Percentiles rank a stretch among this genome's conserved stretches.
phyloP scores from a whole-genome alignment of 1,284 basidiomycete genomes.

The Rhodotorula mucilaginosa region DNA sequence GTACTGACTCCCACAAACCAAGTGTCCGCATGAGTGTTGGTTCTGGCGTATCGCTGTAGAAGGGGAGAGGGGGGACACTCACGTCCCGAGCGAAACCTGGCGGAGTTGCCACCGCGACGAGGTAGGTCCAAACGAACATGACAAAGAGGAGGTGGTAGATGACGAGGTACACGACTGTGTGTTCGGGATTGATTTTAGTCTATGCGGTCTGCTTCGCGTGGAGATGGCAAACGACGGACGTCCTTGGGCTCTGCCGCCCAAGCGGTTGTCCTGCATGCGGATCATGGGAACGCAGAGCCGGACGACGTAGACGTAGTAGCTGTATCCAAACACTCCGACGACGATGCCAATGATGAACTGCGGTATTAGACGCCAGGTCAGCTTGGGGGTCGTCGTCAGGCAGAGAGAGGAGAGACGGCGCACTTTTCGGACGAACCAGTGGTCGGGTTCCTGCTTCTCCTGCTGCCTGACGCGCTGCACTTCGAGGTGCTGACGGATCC shows the following conservation, averaged over 20 bases:
- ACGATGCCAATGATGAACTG: constrained; percentile 37
- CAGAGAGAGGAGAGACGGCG: background rate
- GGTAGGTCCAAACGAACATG: constrained; percentile 41
- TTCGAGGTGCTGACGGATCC: constrained; percentile 22
- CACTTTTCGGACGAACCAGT: constrained; percentile 29
- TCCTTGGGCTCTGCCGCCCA: constrained; percentile 37
- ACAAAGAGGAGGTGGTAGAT: constrained; percentile 42
- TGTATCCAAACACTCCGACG: constrained; percentile 31
- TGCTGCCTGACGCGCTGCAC: constrained; percentile 16
- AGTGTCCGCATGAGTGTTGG: background rate
- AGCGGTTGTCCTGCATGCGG: constrained; percentile 20
- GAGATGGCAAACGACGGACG: constrained; percentile 24
- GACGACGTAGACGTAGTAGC: constrained; percentile 43
- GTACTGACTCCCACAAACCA: constrained; percentile 8
- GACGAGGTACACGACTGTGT: constrained; percentile 40
- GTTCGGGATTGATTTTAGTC: background rate
- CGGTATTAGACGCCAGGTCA: no score
- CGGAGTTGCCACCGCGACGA: constrained; percentile 29
- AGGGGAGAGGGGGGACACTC: background rate
- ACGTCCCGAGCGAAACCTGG: constrained; percentile 43
- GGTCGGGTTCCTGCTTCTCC: constrained; percentile 26
- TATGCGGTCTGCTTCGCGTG: background rate
- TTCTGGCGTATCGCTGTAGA: background rate
- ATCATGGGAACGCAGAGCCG: constrained; percentile 41
- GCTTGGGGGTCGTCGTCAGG: background rate